Base-by-base conservation (phyloP, 768 basidiomycete species). In the Trametes coccinea region DNA sequence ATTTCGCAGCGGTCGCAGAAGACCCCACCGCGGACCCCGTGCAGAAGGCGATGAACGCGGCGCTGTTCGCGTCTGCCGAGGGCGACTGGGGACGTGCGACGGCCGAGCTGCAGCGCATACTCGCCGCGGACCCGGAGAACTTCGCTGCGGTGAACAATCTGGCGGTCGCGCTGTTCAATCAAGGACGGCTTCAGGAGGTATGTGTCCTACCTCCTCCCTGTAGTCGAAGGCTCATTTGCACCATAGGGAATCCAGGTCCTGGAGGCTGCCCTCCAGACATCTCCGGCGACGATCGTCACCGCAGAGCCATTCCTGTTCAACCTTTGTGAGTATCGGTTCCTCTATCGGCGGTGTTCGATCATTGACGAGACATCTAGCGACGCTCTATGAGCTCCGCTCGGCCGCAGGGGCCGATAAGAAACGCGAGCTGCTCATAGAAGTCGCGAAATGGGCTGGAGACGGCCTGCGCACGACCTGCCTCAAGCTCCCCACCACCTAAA, bases 231-330 rank as follows among this genome's bases (percentile, higher is more conserved):
- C 56, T 64, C 2, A 66, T 13, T 10, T n/a, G 17, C 33, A 14
- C 4, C 22, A 16, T 56, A 92, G 89, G 88, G 84, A 2, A 92
- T 92, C 50, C 80, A 84, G 47, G 81, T 85, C 0, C 74, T 94
- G 40, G 91, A 93, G 71, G 71, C 61, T 4, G 85, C 86, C 1
- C 70, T 93, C 37, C 77, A 75, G 56, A 70, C 80, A 3, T 88
- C 89, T 1, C 92, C 92, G 2, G 81, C 88, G 1, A 83, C 83
- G 50, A 83, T 89, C 8, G 87, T 89, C 11, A 82, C 87, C 29
- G 88, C 89, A 6, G 92, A 93, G 68, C 92, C 92, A 4, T 90
- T 90, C 74, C 70, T 93, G 46, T 93, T 93, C 74, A 94, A 94
- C 64, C 78, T 94, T 6, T 89, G 92, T 92, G 71, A 61, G 87